Percentiles rank a stretch among this genome's conserved stretches.
phyloP scores from a whole-genome alignment of 2,329 filamentous ascomycete genomes.

The Colletotrichum lupini region DNA sequence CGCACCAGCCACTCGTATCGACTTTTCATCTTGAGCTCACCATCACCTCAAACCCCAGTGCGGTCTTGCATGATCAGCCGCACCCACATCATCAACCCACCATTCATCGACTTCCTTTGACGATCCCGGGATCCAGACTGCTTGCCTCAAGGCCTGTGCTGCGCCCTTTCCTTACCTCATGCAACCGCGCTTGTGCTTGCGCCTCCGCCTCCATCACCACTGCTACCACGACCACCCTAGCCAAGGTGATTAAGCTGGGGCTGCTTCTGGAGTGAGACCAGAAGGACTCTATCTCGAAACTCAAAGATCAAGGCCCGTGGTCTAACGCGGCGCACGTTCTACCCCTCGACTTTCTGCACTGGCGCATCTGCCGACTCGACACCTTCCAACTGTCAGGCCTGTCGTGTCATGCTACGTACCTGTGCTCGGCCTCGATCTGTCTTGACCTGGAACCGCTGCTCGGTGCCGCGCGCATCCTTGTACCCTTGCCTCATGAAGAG shows the following conservation, averaged over 20 bases:
- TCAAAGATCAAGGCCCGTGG: background rate
- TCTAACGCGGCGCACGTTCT: background rate
- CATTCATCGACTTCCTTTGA: background rate
- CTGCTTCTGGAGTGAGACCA: background rate
- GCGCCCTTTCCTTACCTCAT: background rate
- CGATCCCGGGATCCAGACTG: background rate
- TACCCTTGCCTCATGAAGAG: slow-evolving; percentile 31
- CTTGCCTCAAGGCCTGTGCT: background rate
- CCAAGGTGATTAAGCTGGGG: background rate
- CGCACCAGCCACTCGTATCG: background rate
- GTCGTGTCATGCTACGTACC: slow-evolving; percentile 29
- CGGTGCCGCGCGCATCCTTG: background rate
- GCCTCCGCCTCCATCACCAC: background rate
- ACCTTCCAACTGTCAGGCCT: background rate
- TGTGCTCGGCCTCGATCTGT: slow-evolving; percentile 5
- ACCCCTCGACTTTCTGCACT: background rate
- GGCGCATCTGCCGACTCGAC: background rate
- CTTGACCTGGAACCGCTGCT: slow-evolving; percentile 8
- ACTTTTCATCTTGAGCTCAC: background rate
- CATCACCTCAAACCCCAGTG: background rate
- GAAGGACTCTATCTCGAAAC: background rate
- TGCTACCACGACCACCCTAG: background rate
- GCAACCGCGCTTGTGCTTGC: background rate
- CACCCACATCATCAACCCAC: background rate
- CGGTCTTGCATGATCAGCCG: background rate